Base-by-base conservation (phyloP, 805 yeast genomes). In the Metschnikowia lochheadii region DNA sequence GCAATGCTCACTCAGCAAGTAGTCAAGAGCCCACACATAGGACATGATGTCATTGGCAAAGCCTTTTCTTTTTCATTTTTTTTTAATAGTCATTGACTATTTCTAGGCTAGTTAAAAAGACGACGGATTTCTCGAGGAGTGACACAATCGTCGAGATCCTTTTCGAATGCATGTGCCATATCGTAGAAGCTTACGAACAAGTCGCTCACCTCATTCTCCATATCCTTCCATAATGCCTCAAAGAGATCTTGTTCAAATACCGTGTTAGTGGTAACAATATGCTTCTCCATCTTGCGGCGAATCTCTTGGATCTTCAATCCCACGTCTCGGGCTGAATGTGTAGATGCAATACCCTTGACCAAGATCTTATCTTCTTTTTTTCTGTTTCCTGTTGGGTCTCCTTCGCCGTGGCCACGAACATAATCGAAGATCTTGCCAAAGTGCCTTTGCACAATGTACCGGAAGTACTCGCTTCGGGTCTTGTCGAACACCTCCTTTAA, bases 341-440 rank as follows among this genome's bases (percentile, higher is more conserved):
- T 75, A 0, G 74, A 63, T 20, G 85, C 63, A n/a, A 87, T 70
- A 35, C 82, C 78, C 53, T 77, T 78, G 51, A 89, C 69, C 23
- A 80, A 78, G 33, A 78, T 77, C 63, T 76, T 78, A 58, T 81
- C 83, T 56, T 83, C 85, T 10, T 85, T 84, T 55, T 82, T 85
- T 54, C 85, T 79, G 57, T 75, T 79, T 1, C 83, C 73, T 52
- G 76, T 76, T 17, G 75, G 67, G 23, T 67, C 74, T 3, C 72
- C 63, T 11, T 83, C 63, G 2, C 78, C 75, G 51, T 84, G 85
- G 39, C 83, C 80, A 34, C 84, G 87, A 2, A 89, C 79, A 63
- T 87, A 85, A 26, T 80, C 82, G 14, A 81, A 69, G 45, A 90
- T 59, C 59, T 85, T 85, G 0, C 94, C 92, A 59, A 89, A 74